Evolutionary conservation across 306 rosid species (phyloP), one percentile per base, ranked within the genome.

Genomic region (Vicia villosa): DNA sequence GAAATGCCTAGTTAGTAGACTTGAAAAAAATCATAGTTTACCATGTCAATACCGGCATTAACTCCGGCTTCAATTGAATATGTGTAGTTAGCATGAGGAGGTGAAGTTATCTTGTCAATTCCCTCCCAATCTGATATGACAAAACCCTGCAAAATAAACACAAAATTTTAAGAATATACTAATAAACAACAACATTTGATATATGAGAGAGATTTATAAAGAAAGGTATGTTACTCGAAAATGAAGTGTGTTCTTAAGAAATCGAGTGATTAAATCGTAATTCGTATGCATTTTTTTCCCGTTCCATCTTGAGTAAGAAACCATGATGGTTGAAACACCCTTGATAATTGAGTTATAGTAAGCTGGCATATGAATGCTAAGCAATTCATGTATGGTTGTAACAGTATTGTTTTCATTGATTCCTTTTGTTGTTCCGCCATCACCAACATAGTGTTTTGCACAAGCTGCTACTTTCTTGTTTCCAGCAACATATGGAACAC

Each of bases 31-130:
- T 14, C 34, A 10, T 36, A 41, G 13, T 38, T 68, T 74, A 79
- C 83, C 83, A 79, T 74, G 63, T 79, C 83, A 69, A 79, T 56
- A 22, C 83, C 83, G 1, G 83, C 77, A 22, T 24, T 79, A 20
- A 79, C 36, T 46, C 15, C 59, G 1, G 76, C 51, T 55, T 74
- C 40, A 55, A 79, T 46, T 20, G 79, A 79, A 45, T 62, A 62
- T 4, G 79, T 30, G 49, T 79, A 79, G 58, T 79, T 79, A 12
- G 68, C 62, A 68, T 49, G 76, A 22, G 46, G 30, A 15, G 83
- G 79, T 6, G 47, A 11, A 42, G 83, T 79, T 30, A 79, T 79
- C 75, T 42, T 74, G 28, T 79, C 79, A 26, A 79, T 9, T 19
- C 79, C 83, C 43, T 54, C 34, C 66, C 66, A 79, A 70, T 79